Evolutionary conservation across 2,329 filamentous ascomycete genomes (phyloP), one percentile per base, ranked within the genome.

Genomic region (Aspergillus sp.): DNA sequence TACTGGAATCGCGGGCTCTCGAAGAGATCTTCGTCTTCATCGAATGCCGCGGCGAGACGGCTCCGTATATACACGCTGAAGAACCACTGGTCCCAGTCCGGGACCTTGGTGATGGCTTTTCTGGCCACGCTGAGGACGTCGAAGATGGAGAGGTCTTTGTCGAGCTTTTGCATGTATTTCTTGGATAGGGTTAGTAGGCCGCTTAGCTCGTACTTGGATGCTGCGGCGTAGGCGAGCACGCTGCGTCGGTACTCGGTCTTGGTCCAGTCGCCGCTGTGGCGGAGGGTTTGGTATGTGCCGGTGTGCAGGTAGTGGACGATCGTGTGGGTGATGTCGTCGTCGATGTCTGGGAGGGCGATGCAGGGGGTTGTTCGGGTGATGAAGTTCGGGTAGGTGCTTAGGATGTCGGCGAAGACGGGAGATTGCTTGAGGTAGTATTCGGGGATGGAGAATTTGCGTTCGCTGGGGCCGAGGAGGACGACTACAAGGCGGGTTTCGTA

Each of bases 101-200:
- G 53, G 17, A 55, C 23, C 28, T 21, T 47, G 23, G 15, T 30
- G 25, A 43, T 47, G 17, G 30, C 53, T 41, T 47, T 55, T 12
- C 39, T 25, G n/a, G 53, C 53, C 9, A 45, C 25, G 6, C 53
- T 45, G 23, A 55, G n/a, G 23, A 55, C 39, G n/a, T 55, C 53
- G 39, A 55, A 55, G n/a, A 55, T 55, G 39, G 39, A 45, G 10
- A 55, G 41, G 25, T 55, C 25, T 12, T 43, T 55, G 41, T 55
- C 53, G 5, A 55, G 53, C 39, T 55, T 55, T 41, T 55, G 53
- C 53, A 55, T 41, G 53, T 55, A 55, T 17, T 45, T 55, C 39
- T 45, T 43, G 9, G 53, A 39, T 10, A 55, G 53, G 3, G n/a
- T 47, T 25, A 45, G 39, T 25, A 55, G 53, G 2, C 39, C 25